Percentiles rank a stretch among this genome's conserved stretches.
Evolutionary conservation across 805 yeast species (phyloP).

Genomic region (Saturnispora gosingensis): DNA sequence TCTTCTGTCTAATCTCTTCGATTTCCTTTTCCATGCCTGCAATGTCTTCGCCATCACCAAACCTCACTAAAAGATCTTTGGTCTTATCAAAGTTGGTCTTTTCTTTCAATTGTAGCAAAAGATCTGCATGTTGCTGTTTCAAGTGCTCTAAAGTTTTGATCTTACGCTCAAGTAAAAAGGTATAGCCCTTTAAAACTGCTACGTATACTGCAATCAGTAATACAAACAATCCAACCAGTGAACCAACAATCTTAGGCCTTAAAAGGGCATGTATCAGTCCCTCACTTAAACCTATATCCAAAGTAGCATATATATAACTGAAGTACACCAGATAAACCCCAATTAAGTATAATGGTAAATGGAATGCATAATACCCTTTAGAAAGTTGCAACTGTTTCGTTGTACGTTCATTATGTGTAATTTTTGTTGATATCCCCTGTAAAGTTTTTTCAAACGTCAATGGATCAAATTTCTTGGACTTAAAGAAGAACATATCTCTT

Average conservation of each 20-base stretch:
- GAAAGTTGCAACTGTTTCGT: constrained; percentile 13
- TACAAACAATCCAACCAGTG: constrained; percentile 8
- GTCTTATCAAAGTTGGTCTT: constrained; percentile 71
- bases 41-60: constrained; percentile 41
- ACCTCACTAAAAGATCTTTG: constrained; percentile 61
- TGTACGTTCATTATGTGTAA: constrained; percentile 22
- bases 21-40: constrained; percentile 33
- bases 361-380: constrained; percentile 13
- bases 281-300: background rate
- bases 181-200: constrained; percentile 12
- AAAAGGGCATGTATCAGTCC: background rate
- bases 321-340: constrained; percentile 19
- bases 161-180: constrained; percentile 18
- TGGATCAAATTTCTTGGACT: constrained; percentile 32
- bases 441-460: constrained; percentile 36
- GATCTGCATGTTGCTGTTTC: constrained; percentile 30
- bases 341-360: constrained; percentile 15
- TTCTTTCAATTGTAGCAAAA: constrained; percentile 27
- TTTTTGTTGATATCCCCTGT: constrained; percentile 29
- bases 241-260: constrained; percentile 10
- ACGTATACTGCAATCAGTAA: constrained; percentile 8
- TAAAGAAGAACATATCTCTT: constrained; percentile 12
- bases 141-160: constrained; percentile 18
- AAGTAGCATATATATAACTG: constrained; percentile 15
- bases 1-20: constrained; percentile 33